Conservation (phyloP, 257 asterid genomes). For the Lycium ferocissimum region DNA sequence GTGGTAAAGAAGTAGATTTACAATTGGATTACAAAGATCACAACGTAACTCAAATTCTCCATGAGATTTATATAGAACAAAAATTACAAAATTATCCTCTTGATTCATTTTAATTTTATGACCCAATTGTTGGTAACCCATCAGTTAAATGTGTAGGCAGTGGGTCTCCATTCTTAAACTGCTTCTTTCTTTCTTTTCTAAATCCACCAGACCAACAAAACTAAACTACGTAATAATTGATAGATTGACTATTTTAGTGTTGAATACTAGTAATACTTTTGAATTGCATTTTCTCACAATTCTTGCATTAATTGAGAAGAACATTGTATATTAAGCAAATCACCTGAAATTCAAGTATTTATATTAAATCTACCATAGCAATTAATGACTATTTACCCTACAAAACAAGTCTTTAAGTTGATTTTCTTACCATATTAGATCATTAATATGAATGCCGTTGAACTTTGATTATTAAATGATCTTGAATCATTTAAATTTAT, state of each 20-base stretch:
- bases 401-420: neutral
- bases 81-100: neutral
- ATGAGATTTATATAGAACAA: neutral
- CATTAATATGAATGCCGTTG: neutral
- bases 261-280: neutral
- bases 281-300: neutral
- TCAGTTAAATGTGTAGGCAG: neutral
- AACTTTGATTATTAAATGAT: neutral
- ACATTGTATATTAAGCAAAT: neutral
- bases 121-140: conserved; percentile 17
- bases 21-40: neutral
- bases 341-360: neutral
- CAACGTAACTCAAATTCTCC: neutral
- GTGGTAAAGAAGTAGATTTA: neutral
- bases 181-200: neutral
- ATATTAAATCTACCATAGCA: neutral
- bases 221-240: neutral
- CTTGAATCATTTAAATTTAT: neutral
- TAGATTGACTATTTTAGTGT: neutral
- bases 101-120: neutral
- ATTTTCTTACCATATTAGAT: neutral
- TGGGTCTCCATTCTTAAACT: conserved; percentile 11
- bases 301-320: neutral
- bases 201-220: too few species aligned
- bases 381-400: neutral